These are phyloP conservation scores for Lasiodiplodia sp. DNA, from an alignment of 2,329 filamentous ascomycete genomes.

Conservation along the genomic window DNA sequence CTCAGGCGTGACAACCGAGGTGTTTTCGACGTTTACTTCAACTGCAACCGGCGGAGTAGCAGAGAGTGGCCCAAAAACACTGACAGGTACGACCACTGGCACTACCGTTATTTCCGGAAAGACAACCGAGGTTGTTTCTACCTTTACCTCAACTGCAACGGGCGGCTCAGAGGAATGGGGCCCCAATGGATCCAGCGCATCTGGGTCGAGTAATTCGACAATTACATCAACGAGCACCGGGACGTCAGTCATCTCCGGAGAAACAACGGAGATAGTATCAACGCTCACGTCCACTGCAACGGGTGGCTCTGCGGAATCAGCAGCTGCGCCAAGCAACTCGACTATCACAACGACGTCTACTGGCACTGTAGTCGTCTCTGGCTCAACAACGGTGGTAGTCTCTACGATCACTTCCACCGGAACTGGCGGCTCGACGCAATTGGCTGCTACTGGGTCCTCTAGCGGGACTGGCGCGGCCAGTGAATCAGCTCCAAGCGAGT, in stretches of 20 bases:
- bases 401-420: slow-evolving; percentile 3
- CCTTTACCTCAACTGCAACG: not conserved
- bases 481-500: slow-evolving; percentile 8
- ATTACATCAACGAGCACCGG: no score
- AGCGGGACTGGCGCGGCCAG: not conserved
- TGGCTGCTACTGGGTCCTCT: not conserved
- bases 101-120: not conserved
- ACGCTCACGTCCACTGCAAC: not conserved
- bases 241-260: not conserved
- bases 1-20: not conserved
- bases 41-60: not conserved
- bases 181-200: not conserved
- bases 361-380: not conserved
- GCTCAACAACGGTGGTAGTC: not conserved
- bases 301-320: not conserved
- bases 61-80: no score
- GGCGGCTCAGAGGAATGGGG: not conserved
- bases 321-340: not conserved
- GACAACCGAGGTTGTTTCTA: not conserved
- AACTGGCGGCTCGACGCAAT: slow-evolving; percentile 1
- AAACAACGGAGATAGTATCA: not conserved
- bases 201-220: not conserved
- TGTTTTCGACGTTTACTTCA: not conserved
- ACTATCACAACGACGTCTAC: slow-evolving; percentile 18
- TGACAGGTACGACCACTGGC: no score